A percentile compares a stretch with the other conserved stretches of the same genome.
These are phyloP conservation scores for Syzygium grande DNA, from an alignment of 345 rosid species.

Conservation along the genomic window DNA sequence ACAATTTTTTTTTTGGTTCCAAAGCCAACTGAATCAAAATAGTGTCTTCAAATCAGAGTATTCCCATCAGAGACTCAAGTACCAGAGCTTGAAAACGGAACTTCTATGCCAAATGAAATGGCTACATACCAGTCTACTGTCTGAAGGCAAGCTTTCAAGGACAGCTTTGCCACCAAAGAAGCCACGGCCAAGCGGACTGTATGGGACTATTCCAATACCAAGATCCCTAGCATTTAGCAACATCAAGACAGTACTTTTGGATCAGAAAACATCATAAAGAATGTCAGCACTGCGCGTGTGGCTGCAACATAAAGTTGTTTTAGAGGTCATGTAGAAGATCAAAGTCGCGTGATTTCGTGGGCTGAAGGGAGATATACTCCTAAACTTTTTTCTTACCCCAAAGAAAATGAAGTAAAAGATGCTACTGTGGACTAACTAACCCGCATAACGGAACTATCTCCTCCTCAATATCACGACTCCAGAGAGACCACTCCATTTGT, in stretches of 20 bases:
- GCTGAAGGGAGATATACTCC: not conserved
- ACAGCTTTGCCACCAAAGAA: slow-evolving; percentile 3
- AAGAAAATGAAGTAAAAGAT: not conserved
- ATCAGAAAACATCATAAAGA: not conserved
- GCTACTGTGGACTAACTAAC: not conserved
- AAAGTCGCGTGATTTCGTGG: not conserved
- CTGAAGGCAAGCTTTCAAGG: not conserved
- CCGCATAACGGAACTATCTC: slow-evolving; percentile 44
- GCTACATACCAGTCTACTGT: not conserved
- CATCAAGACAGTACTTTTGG: not conserved
- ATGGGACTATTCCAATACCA: slow-evolving; percentile 10
- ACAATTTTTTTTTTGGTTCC: not conserved
- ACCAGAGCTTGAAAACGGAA: not conserved
- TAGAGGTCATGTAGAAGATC: not conserved
- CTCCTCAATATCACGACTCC: slow-evolving; percentile 38
- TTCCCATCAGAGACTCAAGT: not conserved
- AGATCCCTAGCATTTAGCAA: not conserved
- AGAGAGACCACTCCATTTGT: slow-evolving; percentile 34
- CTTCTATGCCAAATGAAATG: not conserved
- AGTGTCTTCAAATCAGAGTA: not conserved
- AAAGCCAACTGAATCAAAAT: not conserved
- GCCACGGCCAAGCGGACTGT: slow-evolving; percentile 18
- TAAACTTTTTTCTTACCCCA: not conserved
- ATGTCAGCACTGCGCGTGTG: not conserved
- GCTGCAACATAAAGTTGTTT: not conserved